These are phyloP conservation scores for Maudiozyma barnettii DNA, from an alignment of 805 yeast species.

Conservation along the genomic window DNA sequence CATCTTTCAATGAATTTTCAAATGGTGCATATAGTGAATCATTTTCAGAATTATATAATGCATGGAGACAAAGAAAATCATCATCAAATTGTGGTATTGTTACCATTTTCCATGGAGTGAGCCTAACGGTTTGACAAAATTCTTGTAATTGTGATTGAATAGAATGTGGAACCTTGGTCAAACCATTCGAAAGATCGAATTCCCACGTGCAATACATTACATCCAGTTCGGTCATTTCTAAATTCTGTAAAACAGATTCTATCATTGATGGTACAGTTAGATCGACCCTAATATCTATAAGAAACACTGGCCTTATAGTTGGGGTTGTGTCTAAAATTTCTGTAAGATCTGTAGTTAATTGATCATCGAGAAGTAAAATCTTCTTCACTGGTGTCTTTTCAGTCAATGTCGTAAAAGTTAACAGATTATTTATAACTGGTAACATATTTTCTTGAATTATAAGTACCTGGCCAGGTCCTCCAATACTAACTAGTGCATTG, in stretches of 20 bases:
- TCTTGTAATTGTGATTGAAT: slow-evolving; percentile 14
- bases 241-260: slow-evolving; percentile 1
- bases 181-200: slow-evolving; percentile 9
- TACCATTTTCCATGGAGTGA: slow-evolving; percentile 17
- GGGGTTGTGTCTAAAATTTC: slow-evolving; percentile 7
- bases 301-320: slow-evolving; percentile 14
- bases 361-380: slow-evolving; percentile 18
- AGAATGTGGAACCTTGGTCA: slow-evolving; percentile 14
- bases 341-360: slow-evolving; percentile 10
- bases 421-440: slow-evolving; percentile 14
- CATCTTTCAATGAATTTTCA: slow-evolving; percentile 12
- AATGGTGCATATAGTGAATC: slow-evolving; percentile 21
- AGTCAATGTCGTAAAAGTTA: slow-evolving; percentile 23
- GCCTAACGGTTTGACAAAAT: slow-evolving; percentile 1
- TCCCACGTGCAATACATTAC: slow-evolving; percentile 15
- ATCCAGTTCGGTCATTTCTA: slow-evolving; percentile 4
- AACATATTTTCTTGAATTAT: slow-evolving; percentile 19
- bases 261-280: slow-evolving; percentile 11
- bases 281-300: slow-evolving; percentile 22
- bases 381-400: slow-evolving; percentile 20
- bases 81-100: slow-evolving; percentile 24
- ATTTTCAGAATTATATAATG: slow-evolving; percentile 18
- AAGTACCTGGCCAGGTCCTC: slow-evolving; percentile 13
- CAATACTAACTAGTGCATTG: slow-evolving; percentile 9
- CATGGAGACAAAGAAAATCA: slow-evolving; percentile 16